Evolutionary conservation across 208 protist genomes (phyloP), one percentile per base, ranked within the genome.

Genomic region (Trypanosoma lewisi): DNA sequence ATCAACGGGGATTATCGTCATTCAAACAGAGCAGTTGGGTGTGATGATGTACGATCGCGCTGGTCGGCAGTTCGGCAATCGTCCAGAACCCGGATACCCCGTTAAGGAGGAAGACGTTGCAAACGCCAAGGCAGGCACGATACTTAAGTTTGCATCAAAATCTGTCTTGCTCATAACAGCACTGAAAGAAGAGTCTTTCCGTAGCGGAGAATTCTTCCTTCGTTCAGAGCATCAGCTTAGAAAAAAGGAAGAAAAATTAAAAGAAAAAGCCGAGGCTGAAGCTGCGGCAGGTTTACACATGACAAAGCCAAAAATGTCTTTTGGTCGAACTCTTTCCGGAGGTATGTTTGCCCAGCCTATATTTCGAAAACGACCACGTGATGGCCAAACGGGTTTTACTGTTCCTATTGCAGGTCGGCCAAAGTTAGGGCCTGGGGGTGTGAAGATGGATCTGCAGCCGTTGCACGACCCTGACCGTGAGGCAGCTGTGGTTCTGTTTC

Each of bases 1-100:
- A 58, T 80, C 81, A 0, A 83, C 82, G 30, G 90, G 90, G 37
- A 91, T 96, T 68, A 59, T 96, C 73, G 77, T 96, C 61, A 87
- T 96, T 45, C 74, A 91, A 66, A 75, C 63, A 25, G 78, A 82
- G 54, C 49, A 78, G 54, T 49, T 75, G 4, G 82, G 74, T 16
- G 83, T 89, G 45, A 91, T 93, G 83, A 93, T 96, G 85, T 96
- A 85, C 63, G 90, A 96, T 67, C 82, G 90, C 39, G 63, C 85
- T 16, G 90, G 90, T 2, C 80, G 87, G 33, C 85, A 93, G 57
- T 77, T 82, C 63, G 90, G 90, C 67, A 94, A 92, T 62, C 77
- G 87, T 16, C 77, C 86, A 47, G 78, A 96, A 34, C 90, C 90
- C 0, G 90, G 90, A 27, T 96, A 96, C 70, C 83, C 82, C 14